phyloP scores from a whole-genome alignment of 495 filamentous ascomycete genomes.

The Apiosordaria backusii region DNA sequence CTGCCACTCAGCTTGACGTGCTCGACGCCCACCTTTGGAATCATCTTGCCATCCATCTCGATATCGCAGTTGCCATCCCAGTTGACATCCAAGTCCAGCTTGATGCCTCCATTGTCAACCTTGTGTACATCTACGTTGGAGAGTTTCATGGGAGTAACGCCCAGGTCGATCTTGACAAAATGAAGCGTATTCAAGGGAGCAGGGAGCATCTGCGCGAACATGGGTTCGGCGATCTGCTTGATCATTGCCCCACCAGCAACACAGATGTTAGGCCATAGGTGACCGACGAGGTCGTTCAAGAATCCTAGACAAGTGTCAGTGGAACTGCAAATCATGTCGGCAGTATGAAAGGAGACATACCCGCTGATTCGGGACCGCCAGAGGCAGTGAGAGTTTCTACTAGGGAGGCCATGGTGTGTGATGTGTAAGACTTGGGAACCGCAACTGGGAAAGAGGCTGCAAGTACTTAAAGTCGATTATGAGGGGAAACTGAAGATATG shows the following conservation, averaged over 20 bases:
- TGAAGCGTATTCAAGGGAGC: constrained; percentile 34
- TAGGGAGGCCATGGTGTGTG: constrained; percentile 23
- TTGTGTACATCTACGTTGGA: constrained; percentile 39
- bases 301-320: constrained; percentile 26
- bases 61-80: constrained; percentile 44
- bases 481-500: background rate
- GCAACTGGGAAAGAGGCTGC: background rate
- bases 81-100: constrained; percentile 42
- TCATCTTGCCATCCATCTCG: constrained; percentile 37
- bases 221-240: constrained; percentile 39
- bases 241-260: constrained; percentile 36
- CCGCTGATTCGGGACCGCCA: constrained; percentile 24
- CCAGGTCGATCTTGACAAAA: constrained; percentile 43
- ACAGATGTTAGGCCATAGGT: constrained; percentile 44
- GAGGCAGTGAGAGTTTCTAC: constrained; percentile 25
- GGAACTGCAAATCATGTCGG: background rate
- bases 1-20: constrained; percentile 41
- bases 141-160: constrained; percentile 33
- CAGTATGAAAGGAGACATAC: background rate
- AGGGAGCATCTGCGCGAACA: constrained; percentile 40
- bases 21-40: constrained; percentile 43
- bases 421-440: background rate
- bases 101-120: constrained; percentile 37
- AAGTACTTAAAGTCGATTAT: background rate
- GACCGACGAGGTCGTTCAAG: constrained; percentile 43